Conservation (phyloP, 2,329 filamentous ascomycete species). For the Onygenales sp. region DNA sequence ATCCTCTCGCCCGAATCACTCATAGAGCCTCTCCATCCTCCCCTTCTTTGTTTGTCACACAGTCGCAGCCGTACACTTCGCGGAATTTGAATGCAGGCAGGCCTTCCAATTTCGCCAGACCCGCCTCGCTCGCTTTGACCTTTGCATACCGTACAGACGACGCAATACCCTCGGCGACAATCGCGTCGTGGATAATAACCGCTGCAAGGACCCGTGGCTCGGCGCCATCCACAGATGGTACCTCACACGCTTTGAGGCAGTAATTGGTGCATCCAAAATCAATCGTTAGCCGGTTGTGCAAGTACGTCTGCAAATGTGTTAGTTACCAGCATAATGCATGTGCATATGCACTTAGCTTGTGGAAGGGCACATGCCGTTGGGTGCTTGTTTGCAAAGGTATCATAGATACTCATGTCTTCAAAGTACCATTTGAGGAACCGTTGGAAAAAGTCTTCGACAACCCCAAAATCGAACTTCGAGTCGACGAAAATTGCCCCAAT, state of each 20-base stretch:
- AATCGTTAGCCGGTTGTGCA: constrained; percentile 54
- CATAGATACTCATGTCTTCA: constrained; percentile 75
- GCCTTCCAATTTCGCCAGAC: constrained; percentile 36
- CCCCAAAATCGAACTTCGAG: constrained; percentile 63
- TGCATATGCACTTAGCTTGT: neutral
- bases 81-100: constrained; percentile 51
- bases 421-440: constrained; percentile 68
- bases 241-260: constrained; percentile 37
- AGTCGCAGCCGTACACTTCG: constrained; percentile 54
- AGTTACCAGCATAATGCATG: neutral
- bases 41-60: constrained; percentile 25
- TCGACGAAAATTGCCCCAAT: constrained; percentile 89
- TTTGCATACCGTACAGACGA: constrained; percentile 66
- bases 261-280: constrained; percentile 58
- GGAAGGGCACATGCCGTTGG: constrained; percentile 47
- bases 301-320: constrained; percentile 43
- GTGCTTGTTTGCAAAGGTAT: constrained; percentile 77
- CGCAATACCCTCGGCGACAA: constrained; percentile 53
- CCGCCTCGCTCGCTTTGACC: constrained; percentile 38
- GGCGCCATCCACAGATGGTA: constrained; percentile 37
- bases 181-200: constrained; percentile 63
- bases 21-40: neutral
- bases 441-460: constrained; percentile 71
- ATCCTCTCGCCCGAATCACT: neutral
- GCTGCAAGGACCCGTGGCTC: constrained; percentile 52